A percentile compares a stretch with the other conserved stretches of the same genome.
Evolutionary conservation across 192 early-diverging fungal genomes (phyloP).

Genomic region (Dissophora globulifera): DNA sequence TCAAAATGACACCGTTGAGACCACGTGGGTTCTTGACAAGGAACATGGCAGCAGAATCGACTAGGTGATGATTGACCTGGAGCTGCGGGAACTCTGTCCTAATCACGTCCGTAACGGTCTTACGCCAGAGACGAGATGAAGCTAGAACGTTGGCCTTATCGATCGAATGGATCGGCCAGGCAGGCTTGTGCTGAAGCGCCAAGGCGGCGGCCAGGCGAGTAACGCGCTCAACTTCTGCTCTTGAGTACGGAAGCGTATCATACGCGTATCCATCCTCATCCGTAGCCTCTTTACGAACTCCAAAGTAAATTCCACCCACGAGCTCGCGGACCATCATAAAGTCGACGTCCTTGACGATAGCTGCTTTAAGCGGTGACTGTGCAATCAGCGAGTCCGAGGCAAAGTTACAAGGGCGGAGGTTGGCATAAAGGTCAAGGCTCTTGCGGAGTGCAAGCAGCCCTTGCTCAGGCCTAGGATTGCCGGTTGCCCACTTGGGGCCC

Average conservation of each 20-base stretch:
- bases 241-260: slow-evolving; percentile 96
- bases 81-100: slow-evolving; percentile 90
- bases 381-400: slow-evolving; percentile 82
- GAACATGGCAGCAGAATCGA: slow-evolving; percentile 98
- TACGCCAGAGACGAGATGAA: slow-evolving; percentile 97
- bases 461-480: slow-evolving; percentile 94
- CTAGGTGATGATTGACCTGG: slow-evolving; percentile 89
- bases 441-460: slow-evolving; percentile 94
- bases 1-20: slow-evolving; percentile 95
- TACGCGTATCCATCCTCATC: slow-evolving; percentile 74
- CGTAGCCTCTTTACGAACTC: slow-evolving; percentile 87
- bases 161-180: slow-evolving; percentile 91
- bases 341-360: slow-evolving; percentile 89
- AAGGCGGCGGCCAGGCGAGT: slow-evolving; percentile 93
- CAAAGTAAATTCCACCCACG: slow-evolving; percentile 98
- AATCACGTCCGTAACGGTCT: slow-evolving; percentile 90
- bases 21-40: slow-evolving; percentile 91
- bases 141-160: slow-evolving; percentile 99
- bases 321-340: slow-evolving; percentile 95
- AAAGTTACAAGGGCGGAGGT: slow-evolving; percentile 96
- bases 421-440: slow-evolving; percentile 93
- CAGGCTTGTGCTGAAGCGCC: slow-evolving; percentile 80
- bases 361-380: slow-evolving; percentile 91
- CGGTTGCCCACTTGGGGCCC: slow-evolving; percentile 93
- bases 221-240: slow-evolving; percentile 91